phyloP scores from a whole-genome alignment of 2,329 filamentous ascomycete species.

The Penicillium sp. region DNA sequence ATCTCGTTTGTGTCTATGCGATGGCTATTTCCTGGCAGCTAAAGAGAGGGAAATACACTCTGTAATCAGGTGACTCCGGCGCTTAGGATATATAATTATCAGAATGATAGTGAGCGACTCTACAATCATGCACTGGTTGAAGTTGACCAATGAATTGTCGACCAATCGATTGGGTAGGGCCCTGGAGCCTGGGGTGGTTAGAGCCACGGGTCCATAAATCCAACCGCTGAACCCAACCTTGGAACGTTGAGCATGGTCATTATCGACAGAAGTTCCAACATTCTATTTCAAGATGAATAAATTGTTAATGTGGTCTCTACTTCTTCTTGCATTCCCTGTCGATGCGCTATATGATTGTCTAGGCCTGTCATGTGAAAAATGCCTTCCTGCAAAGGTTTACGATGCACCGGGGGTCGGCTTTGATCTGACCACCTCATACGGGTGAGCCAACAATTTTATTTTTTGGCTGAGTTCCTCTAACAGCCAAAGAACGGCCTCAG shows the following conservation, averaged over 20 bases:
- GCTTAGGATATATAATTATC: too few relatives aligned
- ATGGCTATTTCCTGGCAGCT: too few relatives aligned
- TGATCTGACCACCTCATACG: background rate
- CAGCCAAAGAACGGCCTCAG: constrained; percentile 4
- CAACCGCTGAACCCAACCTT: too few relatives aligned
- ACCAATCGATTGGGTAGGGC: too few relatives aligned
- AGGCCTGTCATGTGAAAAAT: background rate
- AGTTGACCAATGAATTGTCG: too few relatives aligned
- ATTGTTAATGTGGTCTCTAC: background rate
- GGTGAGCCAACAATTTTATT: background rate
- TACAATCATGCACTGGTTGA: too few relatives aligned
- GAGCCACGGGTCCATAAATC: too few relatives aligned
- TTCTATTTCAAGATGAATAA: background rate
- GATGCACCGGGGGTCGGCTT: background rate
- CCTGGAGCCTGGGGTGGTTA: too few relatives aligned
- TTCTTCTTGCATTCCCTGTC: background rate
- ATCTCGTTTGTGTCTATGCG: too few relatives aligned
- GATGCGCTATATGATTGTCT: background rate
- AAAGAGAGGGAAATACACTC: too few relatives aligned
- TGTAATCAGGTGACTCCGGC: too few relatives aligned
- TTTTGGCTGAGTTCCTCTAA: background rate
- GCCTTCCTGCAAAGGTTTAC: background rate
- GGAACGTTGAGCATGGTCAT: background rate
- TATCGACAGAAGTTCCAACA: background rate
- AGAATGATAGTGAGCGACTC: too few relatives aligned